phyloP scores from a whole-genome alignment of 805 yeast species.

The Pichia insulana region DNA sequence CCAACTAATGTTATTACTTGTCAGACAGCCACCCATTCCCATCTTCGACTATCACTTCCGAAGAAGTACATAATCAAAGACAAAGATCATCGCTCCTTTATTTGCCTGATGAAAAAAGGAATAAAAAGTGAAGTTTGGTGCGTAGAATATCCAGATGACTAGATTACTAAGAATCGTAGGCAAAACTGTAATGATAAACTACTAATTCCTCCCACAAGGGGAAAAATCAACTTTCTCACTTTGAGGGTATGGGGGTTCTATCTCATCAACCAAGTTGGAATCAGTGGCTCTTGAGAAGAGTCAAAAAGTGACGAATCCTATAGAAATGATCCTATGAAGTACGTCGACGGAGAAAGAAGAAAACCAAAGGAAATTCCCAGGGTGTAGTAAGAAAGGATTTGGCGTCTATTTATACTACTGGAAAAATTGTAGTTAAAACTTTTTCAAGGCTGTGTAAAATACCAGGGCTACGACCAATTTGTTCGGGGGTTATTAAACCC shows the following conservation, averaged over 20 bases:
- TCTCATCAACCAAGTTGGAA: slow-evolving; percentile 98
- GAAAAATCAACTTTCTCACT: slow-evolving; percentile 32
- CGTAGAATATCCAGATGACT: slow-evolving; percentile 53
- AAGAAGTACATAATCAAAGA: slow-evolving; percentile 8
- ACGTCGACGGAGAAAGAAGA: slow-evolving; percentile 81
- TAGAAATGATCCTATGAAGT: slow-evolving; percentile 99
- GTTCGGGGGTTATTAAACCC: too few relatives aligned
- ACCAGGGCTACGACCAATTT: too few relatives aligned
- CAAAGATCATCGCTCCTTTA: slow-evolving; percentile 99
- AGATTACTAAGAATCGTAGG: slow-evolving; percentile 84
- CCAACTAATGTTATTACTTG: slow-evolving; percentile 8
- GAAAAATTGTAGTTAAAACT: too few relatives aligned
- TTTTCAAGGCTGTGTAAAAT: too few relatives aligned
- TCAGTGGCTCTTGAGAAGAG: slow-evolving; percentile 85
- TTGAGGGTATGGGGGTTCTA: slow-evolving; percentile 78
- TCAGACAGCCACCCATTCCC: slow-evolving; percentile 15
- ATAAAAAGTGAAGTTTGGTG: slow-evolving; percentile 12
- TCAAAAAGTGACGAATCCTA: slow-evolving; percentile 98
- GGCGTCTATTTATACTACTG: too few relatives aligned
- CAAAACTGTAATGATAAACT: slow-evolving; percentile 38
- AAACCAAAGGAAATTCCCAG: slow-evolving; percentile 20
- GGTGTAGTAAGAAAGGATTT: too few relatives aligned
- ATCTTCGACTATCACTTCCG: slow-evolving; percentile 9
- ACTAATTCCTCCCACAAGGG: neutral
- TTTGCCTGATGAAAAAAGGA: slow-evolving; percentile 14